Conservation (phyloP, 495 filamentous ascomycete species). For the Penicillium ochrochloron region DNA sequence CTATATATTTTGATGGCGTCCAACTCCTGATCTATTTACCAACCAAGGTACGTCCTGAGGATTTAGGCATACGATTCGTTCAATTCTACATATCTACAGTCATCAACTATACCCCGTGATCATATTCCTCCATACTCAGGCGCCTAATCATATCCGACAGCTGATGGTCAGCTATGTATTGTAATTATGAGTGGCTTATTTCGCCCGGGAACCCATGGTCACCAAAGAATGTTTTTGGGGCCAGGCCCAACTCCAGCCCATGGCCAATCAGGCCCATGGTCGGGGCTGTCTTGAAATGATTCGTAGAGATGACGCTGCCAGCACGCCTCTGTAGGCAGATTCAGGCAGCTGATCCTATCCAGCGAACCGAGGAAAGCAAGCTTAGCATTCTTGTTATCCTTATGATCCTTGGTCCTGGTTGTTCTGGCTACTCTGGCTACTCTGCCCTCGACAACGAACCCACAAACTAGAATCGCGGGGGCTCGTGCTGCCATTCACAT, state of each 20-base stretch:
- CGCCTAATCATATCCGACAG: not conserved
- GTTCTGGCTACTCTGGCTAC: not conserved
- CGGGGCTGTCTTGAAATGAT: conserved; percentile 5
- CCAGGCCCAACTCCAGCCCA: conserved; percentile 5
- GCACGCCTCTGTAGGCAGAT: conserved; percentile 9
- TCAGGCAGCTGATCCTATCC: conserved; percentile 18
- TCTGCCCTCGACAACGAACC: conserved; percentile 2
- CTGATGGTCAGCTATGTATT: not conserved
- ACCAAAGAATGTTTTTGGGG: not conserved
- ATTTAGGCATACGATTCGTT: too few species aligned
- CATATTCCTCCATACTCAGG: not conserved
- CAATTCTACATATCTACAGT: too few species aligned
- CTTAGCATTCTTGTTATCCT: not conserved
- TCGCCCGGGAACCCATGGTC: not conserved
- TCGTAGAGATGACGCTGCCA: conserved; percentile 10
- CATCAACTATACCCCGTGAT: too few species aligned
- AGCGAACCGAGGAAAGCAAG: conserved; percentile 5
- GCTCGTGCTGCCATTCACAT: conserved; percentile 3
- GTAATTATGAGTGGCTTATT: not conserved
- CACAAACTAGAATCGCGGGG: not conserved
- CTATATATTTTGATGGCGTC: not conserved
- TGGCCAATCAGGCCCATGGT: not conserved
- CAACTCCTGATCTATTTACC: not conserved
- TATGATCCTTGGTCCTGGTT: conserved; percentile 6
- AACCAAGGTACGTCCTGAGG: too few species aligned